Evolutionary conservation across 805 yeast species (phyloP).

Genomic region (Pichia nakasei): DNA sequence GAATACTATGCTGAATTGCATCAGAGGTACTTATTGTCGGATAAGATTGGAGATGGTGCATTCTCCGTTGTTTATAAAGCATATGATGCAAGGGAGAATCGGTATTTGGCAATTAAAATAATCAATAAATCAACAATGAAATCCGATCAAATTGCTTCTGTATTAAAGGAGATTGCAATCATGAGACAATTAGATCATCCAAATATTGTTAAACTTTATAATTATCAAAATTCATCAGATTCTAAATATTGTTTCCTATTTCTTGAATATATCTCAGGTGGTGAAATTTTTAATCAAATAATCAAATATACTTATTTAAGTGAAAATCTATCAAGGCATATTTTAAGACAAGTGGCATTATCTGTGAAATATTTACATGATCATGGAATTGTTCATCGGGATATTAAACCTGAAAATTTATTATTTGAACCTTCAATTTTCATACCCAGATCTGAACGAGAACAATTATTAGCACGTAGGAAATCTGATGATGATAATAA

Average conservation of each 20-base stretch:
- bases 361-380: slow-evolving; percentile 67
- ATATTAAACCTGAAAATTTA: slow-evolving; percentile 74
- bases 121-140: slow-evolving; percentile 54
- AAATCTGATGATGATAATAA: slow-evolving; percentile 52
- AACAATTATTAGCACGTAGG: slow-evolving; percentile 35
- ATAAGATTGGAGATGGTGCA: slow-evolving; percentile 74
- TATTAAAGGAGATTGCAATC: slow-evolving; percentile 63
- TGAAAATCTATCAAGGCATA: slow-evolving; percentile 64
- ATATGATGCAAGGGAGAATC: slow-evolving; percentile 33
- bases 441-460: slow-evolving; percentile 33
- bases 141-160: slow-evolving; percentile 43
- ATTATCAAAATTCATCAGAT: slow-evolving; percentile 40
- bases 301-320: slow-evolving; percentile 69
- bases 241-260: slow-evolving; percentile 49
- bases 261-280: slow-evolving; percentile 65
- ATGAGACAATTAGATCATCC: slow-evolving; percentile 58
- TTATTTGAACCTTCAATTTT: slow-evolving; percentile 50
- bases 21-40: slow-evolving; percentile 19
- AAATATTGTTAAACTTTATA: slow-evolving; percentile 49
- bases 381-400: slow-evolving; percentile 69
- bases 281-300: slow-evolving; percentile 74
- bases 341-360: slow-evolving; percentile 59
- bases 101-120: slow-evolving; percentile 63
- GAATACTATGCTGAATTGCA: slow-evolving; percentile 23
- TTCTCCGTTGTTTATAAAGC: slow-evolving; percentile 82